Evolutionary conservation across 225 moss, liverwort and hornwort genomes (phyloP).

Genomic region (Physcomitrium patens): DNA sequence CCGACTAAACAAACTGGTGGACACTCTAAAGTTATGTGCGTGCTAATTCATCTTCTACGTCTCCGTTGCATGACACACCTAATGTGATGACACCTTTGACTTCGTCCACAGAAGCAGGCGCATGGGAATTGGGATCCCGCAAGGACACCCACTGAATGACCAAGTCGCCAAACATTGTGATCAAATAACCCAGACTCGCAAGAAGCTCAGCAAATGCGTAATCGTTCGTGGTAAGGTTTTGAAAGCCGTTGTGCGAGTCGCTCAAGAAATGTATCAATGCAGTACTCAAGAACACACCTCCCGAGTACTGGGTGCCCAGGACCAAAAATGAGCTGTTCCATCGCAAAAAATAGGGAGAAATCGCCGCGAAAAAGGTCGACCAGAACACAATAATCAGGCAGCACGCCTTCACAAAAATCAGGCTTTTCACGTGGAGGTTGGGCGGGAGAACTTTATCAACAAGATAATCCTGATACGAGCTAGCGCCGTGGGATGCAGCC

Average conservation of each 20-base stretch:
- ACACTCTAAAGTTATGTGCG: background rate
- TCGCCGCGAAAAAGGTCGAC: constrained; percentile 42
- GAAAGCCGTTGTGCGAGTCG: constrained; percentile 48
- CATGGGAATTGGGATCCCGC: constrained; percentile 2
- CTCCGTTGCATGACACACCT: constrained; percentile 19
- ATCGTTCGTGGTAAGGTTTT: constrained; percentile 31
- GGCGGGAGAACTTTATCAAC: constrained; percentile 26
- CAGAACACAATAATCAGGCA: constrained; percentile 60
- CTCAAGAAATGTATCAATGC: constrained; percentile 63
- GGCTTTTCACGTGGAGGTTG: constrained; percentile 45
- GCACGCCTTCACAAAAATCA: constrained; percentile 59
- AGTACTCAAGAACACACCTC: constrained; percentile 61
- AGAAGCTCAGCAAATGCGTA: constrained; percentile 65
- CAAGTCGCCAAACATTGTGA: constrained; percentile 60
- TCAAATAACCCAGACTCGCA: constrained; percentile 54
- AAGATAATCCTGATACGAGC: background rate
- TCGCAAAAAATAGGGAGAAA: constrained; percentile 66
- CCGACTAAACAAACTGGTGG: background rate
- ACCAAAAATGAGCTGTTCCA: constrained; percentile 64
- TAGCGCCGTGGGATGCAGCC: background rate
- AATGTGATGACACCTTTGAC: constrained; percentile 22
- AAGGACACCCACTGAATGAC: constrained; percentile 48
- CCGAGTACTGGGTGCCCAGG: constrained; percentile 64
- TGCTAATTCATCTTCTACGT: background rate
- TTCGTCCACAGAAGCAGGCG: constrained; percentile 27